Evolutionary conservation across 2,329 filamentous ascomycete genomes (phyloP).

Genomic region (Penicillium sumatraense): DNA sequence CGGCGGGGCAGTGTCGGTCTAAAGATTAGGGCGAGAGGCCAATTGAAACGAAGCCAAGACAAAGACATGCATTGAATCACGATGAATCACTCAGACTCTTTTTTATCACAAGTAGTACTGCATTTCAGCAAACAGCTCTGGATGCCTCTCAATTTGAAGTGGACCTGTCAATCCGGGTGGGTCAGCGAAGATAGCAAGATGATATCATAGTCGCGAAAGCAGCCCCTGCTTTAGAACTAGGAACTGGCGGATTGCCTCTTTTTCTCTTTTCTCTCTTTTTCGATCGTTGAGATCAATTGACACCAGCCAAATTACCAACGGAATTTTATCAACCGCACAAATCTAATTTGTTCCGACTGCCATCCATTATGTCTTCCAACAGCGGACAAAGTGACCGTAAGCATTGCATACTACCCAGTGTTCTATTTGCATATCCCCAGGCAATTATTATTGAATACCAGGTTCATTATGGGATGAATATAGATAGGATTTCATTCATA

Average conservation of each 20-base stretch:
- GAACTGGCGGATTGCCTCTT: no score
- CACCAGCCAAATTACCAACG: no score
- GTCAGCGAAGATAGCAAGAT: neutral
- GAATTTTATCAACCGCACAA: no score
- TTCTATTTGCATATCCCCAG: no score
- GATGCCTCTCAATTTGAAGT: neutral
- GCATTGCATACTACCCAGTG: no score
- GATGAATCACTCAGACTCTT: neutral
- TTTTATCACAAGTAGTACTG: no score
- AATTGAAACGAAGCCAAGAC: neutral
- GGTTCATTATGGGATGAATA: neutral
- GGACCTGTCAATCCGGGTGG: neutral
- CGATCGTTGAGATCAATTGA: no score
- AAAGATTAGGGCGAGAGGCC: neutral
- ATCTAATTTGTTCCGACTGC: neutral
- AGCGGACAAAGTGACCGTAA: constrained; percentile 8
- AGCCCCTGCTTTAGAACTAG: no score
- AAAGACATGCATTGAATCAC: neutral
- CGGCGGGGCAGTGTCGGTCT: neutral
- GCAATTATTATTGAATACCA: no score
- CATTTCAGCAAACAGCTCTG: neutral
- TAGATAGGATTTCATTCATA: neutral
- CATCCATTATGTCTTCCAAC: constrained; percentile 14
- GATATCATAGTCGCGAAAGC: constrained; percentile 3
- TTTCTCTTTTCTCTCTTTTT: no score